A percentile compares a stretch with the other conserved stretches of the same genome.
Conservation (phyloP, 2,329 filamentous ascomycete species). For the Botrytis aclada region DNA sequence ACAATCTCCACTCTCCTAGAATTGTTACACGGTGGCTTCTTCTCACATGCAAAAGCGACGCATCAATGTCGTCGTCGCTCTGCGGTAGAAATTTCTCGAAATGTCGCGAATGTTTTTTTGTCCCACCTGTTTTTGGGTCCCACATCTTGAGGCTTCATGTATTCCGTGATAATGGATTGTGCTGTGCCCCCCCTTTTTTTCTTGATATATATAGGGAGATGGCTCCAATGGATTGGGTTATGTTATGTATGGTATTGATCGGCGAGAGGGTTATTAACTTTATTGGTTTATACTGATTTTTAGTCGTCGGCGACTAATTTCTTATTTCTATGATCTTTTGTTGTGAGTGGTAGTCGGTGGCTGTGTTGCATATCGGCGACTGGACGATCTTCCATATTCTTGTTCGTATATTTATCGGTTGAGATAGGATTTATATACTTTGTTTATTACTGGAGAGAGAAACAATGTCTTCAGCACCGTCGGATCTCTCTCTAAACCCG, state of each 20-base stretch:
- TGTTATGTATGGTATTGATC: background rate
- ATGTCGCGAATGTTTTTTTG: background rate
- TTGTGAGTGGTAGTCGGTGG: background rate
- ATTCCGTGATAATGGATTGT: background rate
- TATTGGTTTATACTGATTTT: background rate
- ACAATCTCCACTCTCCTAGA: background rate
- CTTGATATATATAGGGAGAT: background rate
- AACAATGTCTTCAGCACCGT: constrained; percentile 10
- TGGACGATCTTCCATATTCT: background rate
- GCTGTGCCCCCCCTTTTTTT: background rate
- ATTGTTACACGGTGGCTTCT: background rate
- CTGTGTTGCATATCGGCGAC: background rate
- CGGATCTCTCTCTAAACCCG: constrained; percentile 10
- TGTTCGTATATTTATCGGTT: background rate
- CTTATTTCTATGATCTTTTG: background rate
- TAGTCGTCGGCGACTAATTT: background rate
- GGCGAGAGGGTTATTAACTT: background rate
- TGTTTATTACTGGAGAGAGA: background rate
- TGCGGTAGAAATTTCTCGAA: constrained; percentile 9
- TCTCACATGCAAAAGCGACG: too few relatives aligned
- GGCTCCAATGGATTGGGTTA: background rate
- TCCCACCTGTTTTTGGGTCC: background rate
- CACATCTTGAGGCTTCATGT: background rate
- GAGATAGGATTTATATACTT: background rate
- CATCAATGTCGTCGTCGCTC: background rate